A percentile compares a stretch with the other conserved stretches of the same genome.
phyloP scores from a whole-genome alignment of 139 green algal species.

The Pseudopediastrum boryanum region DNA sequence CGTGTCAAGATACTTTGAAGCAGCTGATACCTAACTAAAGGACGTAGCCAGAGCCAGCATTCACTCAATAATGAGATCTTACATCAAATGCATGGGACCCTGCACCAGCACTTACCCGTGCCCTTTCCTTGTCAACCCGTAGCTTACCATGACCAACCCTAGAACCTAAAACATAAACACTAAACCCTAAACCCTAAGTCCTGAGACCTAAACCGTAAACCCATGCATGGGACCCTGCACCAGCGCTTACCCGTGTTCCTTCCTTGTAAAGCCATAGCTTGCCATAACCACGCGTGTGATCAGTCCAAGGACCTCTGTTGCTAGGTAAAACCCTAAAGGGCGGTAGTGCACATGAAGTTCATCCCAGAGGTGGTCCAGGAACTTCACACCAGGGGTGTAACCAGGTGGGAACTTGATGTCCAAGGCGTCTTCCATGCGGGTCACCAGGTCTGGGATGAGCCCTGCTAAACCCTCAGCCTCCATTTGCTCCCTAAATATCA shows the following conservation, averaged over 20 bases:
- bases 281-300: constrained; percentile 25
- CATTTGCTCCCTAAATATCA: constrained; percentile 2
- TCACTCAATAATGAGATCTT: too few relatives aligned
- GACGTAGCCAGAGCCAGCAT: too few relatives aligned
- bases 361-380: constrained; percentile 53
- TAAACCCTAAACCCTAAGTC: too few relatives aligned
- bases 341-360: constrained; percentile 36
- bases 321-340: constrained; percentile 45
- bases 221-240: too few relatives aligned
- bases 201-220: too few relatives aligned
- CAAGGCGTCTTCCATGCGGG: constrained; percentile 15
- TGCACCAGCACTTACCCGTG: too few relatives aligned
- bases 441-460: constrained; percentile 29
- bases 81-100: too few relatives aligned
- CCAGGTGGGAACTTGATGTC: constrained; percentile 19
- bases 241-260: not conserved
- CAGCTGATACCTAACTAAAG: too few relatives aligned
- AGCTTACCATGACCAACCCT: too few relatives aligned
- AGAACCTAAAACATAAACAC: too few relatives aligned
- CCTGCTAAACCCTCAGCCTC: constrained; percentile 9
- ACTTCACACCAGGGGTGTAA: constrained; percentile 15
- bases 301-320: constrained; percentile 38
- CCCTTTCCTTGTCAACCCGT: too few relatives aligned
- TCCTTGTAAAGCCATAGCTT: constrained; percentile 17
- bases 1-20: too few relatives aligned